Evolutionary conservation across 2,329 filamentous ascomycete species (phyloP), one percentile per base, ranked within the genome.

Genomic region (Claviceps humidiphila): DNA sequence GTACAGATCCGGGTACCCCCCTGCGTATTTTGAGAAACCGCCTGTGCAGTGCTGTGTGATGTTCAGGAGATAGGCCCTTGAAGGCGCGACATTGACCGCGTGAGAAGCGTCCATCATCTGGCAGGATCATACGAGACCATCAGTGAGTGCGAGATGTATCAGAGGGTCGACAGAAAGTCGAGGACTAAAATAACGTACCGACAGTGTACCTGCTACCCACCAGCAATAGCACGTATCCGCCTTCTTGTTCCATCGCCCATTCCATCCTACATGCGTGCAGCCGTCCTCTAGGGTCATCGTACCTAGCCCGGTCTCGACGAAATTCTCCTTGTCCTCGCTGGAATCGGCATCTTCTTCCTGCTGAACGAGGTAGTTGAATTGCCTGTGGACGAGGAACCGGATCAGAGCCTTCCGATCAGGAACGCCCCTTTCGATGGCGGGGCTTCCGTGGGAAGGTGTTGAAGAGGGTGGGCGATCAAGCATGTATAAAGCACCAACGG

Each of bases 181-280:
- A 20, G 5, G 17, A 20, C 17, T 9, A 22, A 20, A 42, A 45
- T 5, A 37, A 49, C 67, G 55, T 61, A 76, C 72, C 50, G 63
- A 60, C 1, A 80, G 63, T 1, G 89, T 81, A 2, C 81, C 89
- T 4, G 77, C 76, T 0, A 87, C 88, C 93, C 93, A 98, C 74
- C 91, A 98, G 22, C 82, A 85, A 67, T 98, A 98, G 69, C 93
- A 98, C 0, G 93, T 97, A 68, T 98, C 93, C 9, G 87, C 86
- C 47, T 84, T 77, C 67, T 98, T 98, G 71, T 95, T 96, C 64
- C 81, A 82, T 49, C 93, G 82, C 26, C 93, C 93, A 61, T 94
- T 95, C 69, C 94, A 89, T 9, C 90, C 93, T 1, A 88, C 77
- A 61, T 76, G 78, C 9, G 71, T 67, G 20, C 57, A 62, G 3